These are phyloP conservation scores for Aspergillus hancockii DNA, from an alignment of 495 filamentous ascomycete species.

Conservation along the genomic window DNA sequence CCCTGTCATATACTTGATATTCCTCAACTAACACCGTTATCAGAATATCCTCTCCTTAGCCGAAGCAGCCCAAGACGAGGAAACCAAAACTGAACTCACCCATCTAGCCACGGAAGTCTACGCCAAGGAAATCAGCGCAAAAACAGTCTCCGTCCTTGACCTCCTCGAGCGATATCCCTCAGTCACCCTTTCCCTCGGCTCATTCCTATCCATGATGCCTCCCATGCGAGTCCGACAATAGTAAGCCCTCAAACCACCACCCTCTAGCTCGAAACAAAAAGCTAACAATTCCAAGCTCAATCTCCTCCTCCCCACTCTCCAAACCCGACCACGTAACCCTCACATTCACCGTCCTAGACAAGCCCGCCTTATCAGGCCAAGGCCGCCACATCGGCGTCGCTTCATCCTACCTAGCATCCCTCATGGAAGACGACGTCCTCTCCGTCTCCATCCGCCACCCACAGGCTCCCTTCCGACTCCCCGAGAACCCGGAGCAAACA, in stretches of 20 bases:
- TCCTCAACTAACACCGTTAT: no score
- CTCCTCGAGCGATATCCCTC: conserved; percentile 23
- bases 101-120: no score
- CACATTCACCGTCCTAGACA: neutral
- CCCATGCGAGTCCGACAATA: conserved; percentile 69
- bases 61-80: neutral
- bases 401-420: conserved; percentile 2
- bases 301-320: conserved; percentile 50
- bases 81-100: no score
- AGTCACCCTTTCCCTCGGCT: conserved; percentile 61
- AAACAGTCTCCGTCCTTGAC: conserved; percentile 3
- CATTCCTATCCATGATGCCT: conserved; percentile 32
- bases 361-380: neutral
- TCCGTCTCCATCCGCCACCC: neutral
- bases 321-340: neutral
- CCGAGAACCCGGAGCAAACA: conserved; percentile 9
- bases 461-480: conserved; percentile 21
- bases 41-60: neutral
- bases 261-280: no score
- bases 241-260: no score
- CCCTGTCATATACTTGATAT: no score
- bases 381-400: conserved; percentile 2
- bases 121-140: neutral
- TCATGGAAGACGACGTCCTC: neutral
- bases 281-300: conserved; percentile 34